These are phyloP conservation scores for Schizothecium vesticola DNA, from an alignment of 495 filamentous ascomycete species.

Conservation along the genomic window DNA sequence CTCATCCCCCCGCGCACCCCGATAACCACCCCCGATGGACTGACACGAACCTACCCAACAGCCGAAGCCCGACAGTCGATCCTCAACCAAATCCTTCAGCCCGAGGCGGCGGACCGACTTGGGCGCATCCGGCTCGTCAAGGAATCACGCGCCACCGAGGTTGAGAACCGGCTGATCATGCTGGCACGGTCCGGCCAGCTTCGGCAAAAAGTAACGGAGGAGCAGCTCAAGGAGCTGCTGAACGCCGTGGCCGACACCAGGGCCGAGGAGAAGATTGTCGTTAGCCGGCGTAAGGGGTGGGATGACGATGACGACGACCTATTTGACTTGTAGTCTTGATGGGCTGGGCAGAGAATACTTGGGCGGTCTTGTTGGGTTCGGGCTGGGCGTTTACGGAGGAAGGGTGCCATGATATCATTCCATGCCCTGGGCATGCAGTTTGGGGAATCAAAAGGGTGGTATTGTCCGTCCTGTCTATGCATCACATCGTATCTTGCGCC, in stretches of 20 bases:
- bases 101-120: constrained; percentile 87
- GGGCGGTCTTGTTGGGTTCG: not conserved
- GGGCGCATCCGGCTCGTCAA: constrained; percentile 95
- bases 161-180: constrained; percentile 91
- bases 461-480: not conserved
- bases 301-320: constrained; percentile 86
- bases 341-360: not conserved
- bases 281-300: constrained; percentile 74
- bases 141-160: constrained; percentile 78
- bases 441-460: not conserved
- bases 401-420: not conserved
- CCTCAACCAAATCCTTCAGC: constrained; percentile 86
- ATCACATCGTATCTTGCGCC: not conserved
- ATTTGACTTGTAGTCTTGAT: constrained; percentile 47
- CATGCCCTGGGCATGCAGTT: not conserved
- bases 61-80: constrained; percentile 69
- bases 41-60: constrained; percentile 18
- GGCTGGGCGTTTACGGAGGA: not conserved
- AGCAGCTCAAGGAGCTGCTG: constrained; percentile 86
- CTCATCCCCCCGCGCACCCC: not conserved
- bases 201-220: constrained; percentile 80
- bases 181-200: constrained; percentile 84
- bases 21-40: not conserved
- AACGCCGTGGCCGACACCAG: constrained; percentile 71
- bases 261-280: constrained; percentile 74